Percentiles rank a stretch among this genome's conserved stretches.
Conservation (phyloP, 345 rosid species). For the Mallotus nudiflorus region DNA sequence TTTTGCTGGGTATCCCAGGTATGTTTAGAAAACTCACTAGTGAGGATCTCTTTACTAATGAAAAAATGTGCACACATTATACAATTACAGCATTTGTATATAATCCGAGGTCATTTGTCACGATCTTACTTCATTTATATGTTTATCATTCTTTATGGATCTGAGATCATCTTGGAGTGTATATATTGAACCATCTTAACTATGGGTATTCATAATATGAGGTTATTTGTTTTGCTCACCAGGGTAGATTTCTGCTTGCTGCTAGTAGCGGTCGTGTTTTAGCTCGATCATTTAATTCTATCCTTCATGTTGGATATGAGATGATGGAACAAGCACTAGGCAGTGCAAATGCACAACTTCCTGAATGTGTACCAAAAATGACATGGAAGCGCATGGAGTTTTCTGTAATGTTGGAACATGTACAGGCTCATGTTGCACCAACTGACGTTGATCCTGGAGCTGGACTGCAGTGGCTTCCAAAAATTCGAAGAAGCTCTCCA, state of each 20-base stretch:
- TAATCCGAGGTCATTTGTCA: no score
- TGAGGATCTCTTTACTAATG: no score
- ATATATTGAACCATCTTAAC: conserved; percentile 3
- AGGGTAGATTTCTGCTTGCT: conserved; percentile 98
- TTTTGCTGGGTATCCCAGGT: neutral
- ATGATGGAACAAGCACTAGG: conserved; percentile 91
- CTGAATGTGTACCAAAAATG: conserved; percentile 88
- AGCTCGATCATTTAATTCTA: conserved; percentile 86
- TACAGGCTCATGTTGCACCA: conserved; percentile 99
- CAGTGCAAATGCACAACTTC: conserved; percentile 54
- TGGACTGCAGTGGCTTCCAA: conserved; percentile 98
- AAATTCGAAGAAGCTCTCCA: conserved; percentile 79
- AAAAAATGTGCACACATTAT: no score
- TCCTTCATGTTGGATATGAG: conserved; percentile 85
- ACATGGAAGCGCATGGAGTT: conserved; percentile 85
- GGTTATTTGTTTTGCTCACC: conserved; percentile 13
- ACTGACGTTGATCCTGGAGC: conserved; percentile 99
- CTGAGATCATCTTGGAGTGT: neutral
- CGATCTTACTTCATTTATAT: neutral
- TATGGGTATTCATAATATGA: neutral
- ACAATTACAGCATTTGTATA: no score
- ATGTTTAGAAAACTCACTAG: no score
- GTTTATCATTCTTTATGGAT: neutral
- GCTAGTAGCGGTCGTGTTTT: conserved; percentile 97
- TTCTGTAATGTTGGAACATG: conserved; percentile 95